Percentiles rank a stretch among this genome's conserved stretches.
These are phyloP conservation scores for Saturnispora kantuleensis DNA, from an alignment of 805 yeast genomes.

Conservation along the genomic window DNA sequence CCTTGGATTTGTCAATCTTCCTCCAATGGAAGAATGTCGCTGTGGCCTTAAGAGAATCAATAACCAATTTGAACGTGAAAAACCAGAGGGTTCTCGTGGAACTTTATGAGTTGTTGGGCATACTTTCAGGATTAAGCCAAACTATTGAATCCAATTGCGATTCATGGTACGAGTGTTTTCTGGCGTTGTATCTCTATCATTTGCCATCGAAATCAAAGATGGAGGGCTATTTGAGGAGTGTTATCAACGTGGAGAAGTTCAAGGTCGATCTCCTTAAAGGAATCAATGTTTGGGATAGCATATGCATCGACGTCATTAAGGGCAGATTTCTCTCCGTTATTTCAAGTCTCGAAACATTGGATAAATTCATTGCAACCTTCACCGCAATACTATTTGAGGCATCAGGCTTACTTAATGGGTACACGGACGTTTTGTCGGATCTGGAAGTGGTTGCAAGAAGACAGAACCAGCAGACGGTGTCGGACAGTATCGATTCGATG, in stretches of 20 bases:
- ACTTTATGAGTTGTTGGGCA: constrained; percentile 32
- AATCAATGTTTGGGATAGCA: constrained; percentile 40
- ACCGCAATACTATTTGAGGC: constrained; percentile 54
- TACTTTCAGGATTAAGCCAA: constrained; percentile 37
- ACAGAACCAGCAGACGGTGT: constrained; percentile 10
- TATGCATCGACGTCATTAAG: constrained; percentile 46
- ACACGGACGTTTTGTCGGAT: constrained; percentile 16
- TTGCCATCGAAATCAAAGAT: constrained; percentile 41
- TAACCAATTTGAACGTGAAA: constrained; percentile 19
- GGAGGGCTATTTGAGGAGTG: constrained; percentile 31
- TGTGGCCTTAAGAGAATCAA: constrained; percentile 40
- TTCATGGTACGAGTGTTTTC: constrained; percentile 60
- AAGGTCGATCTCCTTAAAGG: constrained; percentile 21
- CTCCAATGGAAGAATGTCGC: constrained; percentile 40
- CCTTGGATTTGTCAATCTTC: constrained; percentile 33
- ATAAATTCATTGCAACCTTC: constrained; percentile 55
- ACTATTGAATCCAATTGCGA: constrained; percentile 42
- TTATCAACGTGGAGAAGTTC: constrained; percentile 24
- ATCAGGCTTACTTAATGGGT: constrained; percentile 43
- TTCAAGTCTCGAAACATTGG: constrained; percentile 48
- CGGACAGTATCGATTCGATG: constrained; percentile 27
- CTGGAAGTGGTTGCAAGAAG: background rate
- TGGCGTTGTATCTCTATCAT: constrained; percentile 36
- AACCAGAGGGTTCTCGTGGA: constrained; percentile 26
- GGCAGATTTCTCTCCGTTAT: constrained; percentile 49